A percentile compares a stretch with the other conserved stretches of the same genome.
Conservation (phyloP, 164 flowering plant genomes). For the Vitis riparia region DNA sequence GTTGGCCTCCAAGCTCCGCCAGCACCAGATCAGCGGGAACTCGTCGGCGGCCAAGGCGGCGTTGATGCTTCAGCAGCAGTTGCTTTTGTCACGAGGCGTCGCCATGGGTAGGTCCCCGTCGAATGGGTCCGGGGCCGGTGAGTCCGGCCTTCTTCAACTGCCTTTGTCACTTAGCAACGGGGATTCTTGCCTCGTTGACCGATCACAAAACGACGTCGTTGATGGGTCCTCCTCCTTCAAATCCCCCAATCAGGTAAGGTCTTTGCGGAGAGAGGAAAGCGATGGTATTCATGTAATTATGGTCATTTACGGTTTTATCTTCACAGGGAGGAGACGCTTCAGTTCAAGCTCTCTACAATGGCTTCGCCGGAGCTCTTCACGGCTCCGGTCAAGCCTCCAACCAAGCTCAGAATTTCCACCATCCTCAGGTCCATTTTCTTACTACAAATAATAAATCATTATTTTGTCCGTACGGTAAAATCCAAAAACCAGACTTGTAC, state of each 20-base stretch:
- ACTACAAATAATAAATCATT: no score
- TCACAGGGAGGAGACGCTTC: slow-evolving; percentile 50
- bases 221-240: slow-evolving; percentile 37
- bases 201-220: slow-evolving; percentile 28
- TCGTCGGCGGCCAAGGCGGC: slow-evolving; percentile 9
- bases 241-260: slow-evolving; percentile 30
- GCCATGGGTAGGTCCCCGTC: slow-evolving; percentile 24
- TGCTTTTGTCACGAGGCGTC: background rate
- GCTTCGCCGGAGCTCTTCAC: slow-evolving; percentile 56
- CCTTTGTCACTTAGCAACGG: slow-evolving; percentile 32
- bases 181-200: slow-evolving; percentile 14
- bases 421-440: slow-evolving; percentile 39
- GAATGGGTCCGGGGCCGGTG: slow-evolving; percentile 13
- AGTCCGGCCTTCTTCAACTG: slow-evolving; percentile 29
- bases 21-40: slow-evolving; percentile 59
- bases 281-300: background rate
- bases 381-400: slow-evolving; percentile 36
- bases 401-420: slow-evolving; percentile 48
- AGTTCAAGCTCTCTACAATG: slow-evolving; percentile 59
- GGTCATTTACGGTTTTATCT: background rate
- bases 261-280: background rate
- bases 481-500: no score
- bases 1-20: slow-evolving; percentile 64
- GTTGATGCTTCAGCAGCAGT: background rate
- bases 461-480: no score